A percentile compares a stretch with the other conserved stretches of the same genome.
These are phyloP conservation scores for Fraxinus sp. DNA, from an alignment of 305 asterid genomes.

Conservation along the genomic window DNA sequence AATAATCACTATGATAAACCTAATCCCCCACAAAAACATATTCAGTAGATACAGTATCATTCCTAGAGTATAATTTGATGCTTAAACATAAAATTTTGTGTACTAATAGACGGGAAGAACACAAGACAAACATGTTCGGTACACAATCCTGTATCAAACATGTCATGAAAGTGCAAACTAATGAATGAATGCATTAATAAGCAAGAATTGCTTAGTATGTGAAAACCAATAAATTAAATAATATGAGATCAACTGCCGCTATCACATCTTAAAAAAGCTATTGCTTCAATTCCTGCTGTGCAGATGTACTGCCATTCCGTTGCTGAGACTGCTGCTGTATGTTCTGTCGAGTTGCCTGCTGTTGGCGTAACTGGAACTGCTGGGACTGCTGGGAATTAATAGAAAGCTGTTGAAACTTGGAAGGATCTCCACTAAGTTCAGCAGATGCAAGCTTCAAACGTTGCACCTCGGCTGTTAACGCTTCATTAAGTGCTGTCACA, in stretches of 20 bases:
- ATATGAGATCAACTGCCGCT: not conserved
- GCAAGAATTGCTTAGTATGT: slow-evolving; percentile 15
- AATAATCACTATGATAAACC: not conserved
- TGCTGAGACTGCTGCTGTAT: slow-evolving; percentile 55
- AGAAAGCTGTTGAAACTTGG: slow-evolving; percentile 77
- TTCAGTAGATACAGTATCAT: slow-evolving; percentile 17
- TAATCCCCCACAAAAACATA: slow-evolving; percentile 19
- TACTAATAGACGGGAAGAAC: not conserved
- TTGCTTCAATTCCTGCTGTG: slow-evolving; percentile 47
- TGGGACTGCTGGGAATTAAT: slow-evolving; percentile 60
- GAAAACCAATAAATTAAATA: not conserved
- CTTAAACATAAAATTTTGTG: slow-evolving; percentile 19
- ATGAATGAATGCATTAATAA: slow-evolving; percentile 49
- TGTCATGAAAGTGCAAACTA: slow-evolving; percentile 30
- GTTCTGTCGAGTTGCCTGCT: slow-evolving; percentile 49
- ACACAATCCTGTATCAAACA: not conserved
- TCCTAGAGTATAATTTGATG: slow-evolving; percentile 26
- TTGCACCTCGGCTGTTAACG: slow-evolving; percentile 75
- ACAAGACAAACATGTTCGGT: not conserved
- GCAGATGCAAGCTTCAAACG: slow-evolving; percentile 71
- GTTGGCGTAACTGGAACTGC: slow-evolving; percentile 47
- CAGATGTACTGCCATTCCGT: slow-evolving; percentile 39
- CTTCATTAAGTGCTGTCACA: slow-evolving; percentile 74
- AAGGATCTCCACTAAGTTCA: slow-evolving; percentile 54
- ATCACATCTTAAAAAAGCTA: slow-evolving; percentile 25